Evolutionary conservation across 1,284 basidiomycete genomes (phyloP).

Genomic region (Rhizoctonia solani): DNA sequence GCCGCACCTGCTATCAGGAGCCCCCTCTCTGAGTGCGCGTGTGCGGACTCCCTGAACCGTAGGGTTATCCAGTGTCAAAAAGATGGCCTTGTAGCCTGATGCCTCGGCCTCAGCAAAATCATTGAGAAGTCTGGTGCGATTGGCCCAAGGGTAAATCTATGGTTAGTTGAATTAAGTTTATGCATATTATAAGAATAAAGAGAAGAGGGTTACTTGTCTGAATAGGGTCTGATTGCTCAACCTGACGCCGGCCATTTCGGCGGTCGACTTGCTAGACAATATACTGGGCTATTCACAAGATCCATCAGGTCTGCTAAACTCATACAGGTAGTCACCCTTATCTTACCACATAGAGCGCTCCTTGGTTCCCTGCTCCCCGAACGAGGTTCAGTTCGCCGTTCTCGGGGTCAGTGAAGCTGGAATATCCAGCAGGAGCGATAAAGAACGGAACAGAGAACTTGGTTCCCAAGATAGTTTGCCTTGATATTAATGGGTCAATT

Average conservation of each 20-base stretch:
- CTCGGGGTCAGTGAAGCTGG: slow-evolving; percentile 11
- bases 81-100: slow-evolving; percentile 19
- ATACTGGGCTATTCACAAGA: slow-evolving; percentile 19
- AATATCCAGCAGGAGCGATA: slow-evolving; percentile 15
- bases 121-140: not conserved
- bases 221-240: slow-evolving; percentile 9
- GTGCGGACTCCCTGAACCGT: slow-evolving; percentile 44
- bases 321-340: not conserved
- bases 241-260: slow-evolving; percentile 1
- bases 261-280: slow-evolving; percentile 12
- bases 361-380: not conserved
- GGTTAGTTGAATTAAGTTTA: not conserved
- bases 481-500: not conserved
- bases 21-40: slow-evolving; percentile 40
- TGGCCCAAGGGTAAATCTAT: slow-evolving; percentile 24
- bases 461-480: slow-evolving; percentile 12
- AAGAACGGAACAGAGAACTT: slow-evolving; percentile 20
- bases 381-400: slow-evolving; percentile 28
- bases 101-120: slow-evolving; percentile 8
- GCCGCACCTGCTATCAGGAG: slow-evolving; percentile 19
- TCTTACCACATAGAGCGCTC: slow-evolving; percentile 3
- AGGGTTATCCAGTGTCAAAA: slow-evolving; percentile 42
- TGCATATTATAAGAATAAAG: not conserved
- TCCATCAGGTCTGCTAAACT: not conserved
- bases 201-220: not conserved